Conservation (phyloP, 805 yeast species). For the Monosporozyma yasuniensis region DNA sequence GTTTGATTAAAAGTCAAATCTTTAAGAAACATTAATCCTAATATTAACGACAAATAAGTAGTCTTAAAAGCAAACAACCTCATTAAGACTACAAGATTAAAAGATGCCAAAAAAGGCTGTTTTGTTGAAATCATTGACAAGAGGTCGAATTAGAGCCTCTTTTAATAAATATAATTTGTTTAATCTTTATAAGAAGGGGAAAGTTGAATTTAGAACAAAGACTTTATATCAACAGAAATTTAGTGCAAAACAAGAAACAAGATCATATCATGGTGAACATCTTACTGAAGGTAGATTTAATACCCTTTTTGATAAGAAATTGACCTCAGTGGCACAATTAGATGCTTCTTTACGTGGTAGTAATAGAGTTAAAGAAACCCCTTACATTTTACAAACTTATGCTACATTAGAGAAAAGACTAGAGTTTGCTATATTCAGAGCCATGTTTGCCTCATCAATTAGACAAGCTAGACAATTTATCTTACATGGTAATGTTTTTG, state of each 20-base stretch:
- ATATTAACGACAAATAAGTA: neutral
- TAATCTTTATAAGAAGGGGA: constrained; percentile 71
- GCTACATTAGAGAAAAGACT: constrained; percentile 82
- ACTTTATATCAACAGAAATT: constrained; percentile 89
- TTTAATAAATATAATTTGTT: constrained; percentile 88
- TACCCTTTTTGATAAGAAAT: constrained; percentile 52
- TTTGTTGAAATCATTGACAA: constrained; percentile 46
- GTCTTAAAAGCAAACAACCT: neutral
- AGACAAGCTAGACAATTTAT: constrained; percentile 92
- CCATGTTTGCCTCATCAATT: constrained; percentile 86
- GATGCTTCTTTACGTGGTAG: constrained; percentile 66
- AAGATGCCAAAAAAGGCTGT: constrained; percentile 56
- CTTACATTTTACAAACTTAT: constrained; percentile 79
- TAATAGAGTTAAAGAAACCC: constrained; percentile 48
- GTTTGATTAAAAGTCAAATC: neutral
- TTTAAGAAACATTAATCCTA: neutral
- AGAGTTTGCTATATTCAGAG: constrained; percentile 82
- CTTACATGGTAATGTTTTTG: constrained; percentile 69
- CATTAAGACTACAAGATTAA: too few species aligned
- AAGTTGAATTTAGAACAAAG: constrained; percentile 43
- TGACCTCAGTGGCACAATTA: constrained; percentile 81
- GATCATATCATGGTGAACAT: constrained; percentile 94
- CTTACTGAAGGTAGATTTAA: constrained; percentile 79
- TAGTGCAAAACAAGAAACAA: constrained; percentile 81
- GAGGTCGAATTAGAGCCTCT: constrained; percentile 76